phyloP scores from a whole-genome alignment of 495 filamentous ascomycete genomes.

The Xylaria flabelliformis region DNA sequence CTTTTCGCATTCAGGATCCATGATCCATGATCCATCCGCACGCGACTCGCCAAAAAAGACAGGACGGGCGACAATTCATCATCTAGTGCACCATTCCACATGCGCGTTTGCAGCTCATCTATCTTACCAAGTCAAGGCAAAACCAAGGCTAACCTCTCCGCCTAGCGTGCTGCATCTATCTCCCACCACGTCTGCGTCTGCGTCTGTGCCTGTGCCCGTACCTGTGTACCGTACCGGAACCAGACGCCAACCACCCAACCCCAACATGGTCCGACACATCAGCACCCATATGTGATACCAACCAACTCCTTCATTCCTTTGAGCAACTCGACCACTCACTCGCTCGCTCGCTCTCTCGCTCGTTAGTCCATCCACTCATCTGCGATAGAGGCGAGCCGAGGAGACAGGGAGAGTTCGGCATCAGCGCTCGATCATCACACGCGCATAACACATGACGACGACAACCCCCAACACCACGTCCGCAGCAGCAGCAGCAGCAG shows the following conservation, averaged over 20 bases:
- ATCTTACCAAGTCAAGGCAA: not conserved
- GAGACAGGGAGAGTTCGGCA: not conserved
- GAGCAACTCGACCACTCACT: not conserved
- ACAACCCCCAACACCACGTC: constrained; percentile 12
- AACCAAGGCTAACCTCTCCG: not conserved
- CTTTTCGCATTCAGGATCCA: constrained; percentile 3
- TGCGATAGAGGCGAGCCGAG: not conserved
- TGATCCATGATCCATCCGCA: not conserved
- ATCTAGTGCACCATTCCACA: constrained; percentile 2
- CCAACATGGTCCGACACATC: constrained; percentile 14
- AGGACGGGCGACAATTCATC: constrained; percentile 10
- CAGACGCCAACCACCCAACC: not conserved
- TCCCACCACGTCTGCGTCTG: too few relatives aligned
- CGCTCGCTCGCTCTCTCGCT: not conserved
- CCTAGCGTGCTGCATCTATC: too few relatives aligned
- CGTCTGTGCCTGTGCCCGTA: too few relatives aligned
- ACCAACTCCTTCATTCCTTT: not conserved
- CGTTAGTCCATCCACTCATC: not conserved
- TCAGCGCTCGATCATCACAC: not conserved
- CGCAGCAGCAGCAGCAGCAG: constrained; percentile 17
- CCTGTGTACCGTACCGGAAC: not conserved
- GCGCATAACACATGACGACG: constrained; percentile 28
- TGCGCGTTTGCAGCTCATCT: constrained; percentile 6
- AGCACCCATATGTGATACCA: not conserved
- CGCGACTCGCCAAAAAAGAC: not conserved